Evolutionary conservation across 208 protist species (phyloP).

Genomic region (Trypanosoma mega): DNA sequence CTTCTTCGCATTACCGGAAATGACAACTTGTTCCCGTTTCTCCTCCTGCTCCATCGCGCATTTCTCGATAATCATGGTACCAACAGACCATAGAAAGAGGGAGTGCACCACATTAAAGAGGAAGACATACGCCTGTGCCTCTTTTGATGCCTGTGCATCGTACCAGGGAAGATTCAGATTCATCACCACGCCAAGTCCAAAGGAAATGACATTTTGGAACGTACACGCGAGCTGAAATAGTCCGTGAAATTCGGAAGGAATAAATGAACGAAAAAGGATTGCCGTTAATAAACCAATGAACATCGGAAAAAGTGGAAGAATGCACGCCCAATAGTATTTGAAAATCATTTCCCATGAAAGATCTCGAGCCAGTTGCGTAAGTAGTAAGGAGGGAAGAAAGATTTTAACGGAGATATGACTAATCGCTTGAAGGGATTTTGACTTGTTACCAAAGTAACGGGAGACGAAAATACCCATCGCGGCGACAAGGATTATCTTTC

Average conservation of each 20-base stretch:
- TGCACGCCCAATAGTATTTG: constrained; percentile 44
- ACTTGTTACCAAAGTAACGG: constrained; percentile 9
- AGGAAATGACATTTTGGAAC: constrained; percentile 50
- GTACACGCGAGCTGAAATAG: constrained; percentile 42
- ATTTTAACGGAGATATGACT: constrained; percentile 27
- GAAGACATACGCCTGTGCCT: constrained; percentile 41
- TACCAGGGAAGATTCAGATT: constrained; percentile 39
- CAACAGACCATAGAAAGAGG: constrained; percentile 44
- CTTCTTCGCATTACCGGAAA: too few species aligned
- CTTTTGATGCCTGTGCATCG: constrained; percentile 13
- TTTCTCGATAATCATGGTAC: constrained; percentile 37
- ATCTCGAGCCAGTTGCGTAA: constrained; percentile 20
- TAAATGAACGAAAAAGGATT: constrained; percentile 10
- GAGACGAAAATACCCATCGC: constrained; percentile 11
- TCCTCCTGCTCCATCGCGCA: constrained; percentile 18
- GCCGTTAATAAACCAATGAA: constrained; percentile 29
- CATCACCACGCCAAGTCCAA: constrained; percentile 34
- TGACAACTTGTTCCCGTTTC: too few species aligned
- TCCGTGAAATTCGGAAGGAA: constrained; percentile 28
- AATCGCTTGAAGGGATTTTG: constrained; percentile 18
- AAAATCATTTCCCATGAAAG: constrained; percentile 32
- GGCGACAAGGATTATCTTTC: constrained; percentile 18
- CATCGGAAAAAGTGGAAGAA: constrained; percentile 51
- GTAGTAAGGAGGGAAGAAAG: constrained; percentile 25
- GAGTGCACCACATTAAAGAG: constrained; percentile 45